These are phyloP conservation scores for Cryphonectria japonica DNA, from an alignment of 2,329 filamentous ascomycete species.

Conservation along the genomic window DNA sequence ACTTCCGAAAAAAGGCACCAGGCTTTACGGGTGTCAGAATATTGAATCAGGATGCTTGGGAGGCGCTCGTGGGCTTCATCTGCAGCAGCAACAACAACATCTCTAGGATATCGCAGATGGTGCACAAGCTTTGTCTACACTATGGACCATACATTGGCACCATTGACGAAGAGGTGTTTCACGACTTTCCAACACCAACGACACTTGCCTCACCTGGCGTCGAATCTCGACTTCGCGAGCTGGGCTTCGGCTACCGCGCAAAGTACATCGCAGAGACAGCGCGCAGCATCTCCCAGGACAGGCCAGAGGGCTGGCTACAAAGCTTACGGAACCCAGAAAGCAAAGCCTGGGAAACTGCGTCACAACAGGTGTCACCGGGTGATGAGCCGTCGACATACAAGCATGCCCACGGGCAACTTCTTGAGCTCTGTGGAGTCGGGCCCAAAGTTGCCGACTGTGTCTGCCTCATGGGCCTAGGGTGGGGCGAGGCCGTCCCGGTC, in stretches of 20 bases:
- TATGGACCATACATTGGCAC: conserved; percentile 80
- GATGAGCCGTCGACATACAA: conserved; percentile 65
- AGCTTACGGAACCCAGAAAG: conserved; percentile 65
- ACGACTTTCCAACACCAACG: conserved; percentile 83
- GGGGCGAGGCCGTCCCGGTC: conserved; percentile 92
- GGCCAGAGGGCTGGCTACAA: conserved; percentile 75
- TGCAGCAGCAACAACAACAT: conserved; percentile 99
- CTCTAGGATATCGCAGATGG: conserved; percentile 92
- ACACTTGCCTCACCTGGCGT: conserved; percentile 75
- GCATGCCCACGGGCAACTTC: conserved; percentile 77
- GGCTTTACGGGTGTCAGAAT: conserved; percentile 92
- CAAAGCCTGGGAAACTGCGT: background rate
- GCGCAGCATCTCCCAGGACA: conserved; percentile 68
- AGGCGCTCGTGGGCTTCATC: conserved; percentile 90
- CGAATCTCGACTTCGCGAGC: conserved; percentile 75
- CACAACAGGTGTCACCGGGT: conserved; percentile 26
- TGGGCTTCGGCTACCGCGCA: conserved; percentile 94
- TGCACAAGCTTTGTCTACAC: conserved; percentile 84
- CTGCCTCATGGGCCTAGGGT: conserved; percentile 92
- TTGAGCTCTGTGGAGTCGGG: conserved; percentile 83
- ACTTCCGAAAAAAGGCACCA: conserved; percentile 86
- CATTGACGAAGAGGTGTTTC: conserved; percentile 71
- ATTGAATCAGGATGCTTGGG: conserved; percentile 93
- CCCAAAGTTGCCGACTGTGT: conserved; percentile 98
- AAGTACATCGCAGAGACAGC: conserved; percentile 92